Conservation (phyloP, 139 green algal genomes). For the Chlamydomonas sphaeroides region DNA sequence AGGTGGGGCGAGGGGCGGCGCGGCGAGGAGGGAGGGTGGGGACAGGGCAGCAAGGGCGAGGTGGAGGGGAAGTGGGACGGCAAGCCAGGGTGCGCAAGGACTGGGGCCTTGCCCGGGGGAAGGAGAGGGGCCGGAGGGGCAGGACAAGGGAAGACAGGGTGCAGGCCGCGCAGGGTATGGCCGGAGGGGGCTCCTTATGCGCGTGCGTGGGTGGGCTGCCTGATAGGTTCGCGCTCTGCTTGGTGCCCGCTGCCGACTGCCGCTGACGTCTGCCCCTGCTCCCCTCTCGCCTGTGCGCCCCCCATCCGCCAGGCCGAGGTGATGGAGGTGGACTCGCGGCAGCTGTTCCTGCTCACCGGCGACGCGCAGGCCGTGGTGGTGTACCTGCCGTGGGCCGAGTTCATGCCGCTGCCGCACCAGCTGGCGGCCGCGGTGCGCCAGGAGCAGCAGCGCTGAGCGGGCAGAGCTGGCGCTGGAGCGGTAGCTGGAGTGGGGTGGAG, state of each 20-base stretch:
- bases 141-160: no score
- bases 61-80: neutral
- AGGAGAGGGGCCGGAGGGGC: no score
- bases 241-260: no score
- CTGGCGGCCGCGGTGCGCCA: conserved; percentile 58
- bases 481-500: no score
- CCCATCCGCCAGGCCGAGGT: conserved; percentile 56
- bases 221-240: no score
- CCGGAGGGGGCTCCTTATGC: no score
- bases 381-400: conserved; percentile 51
- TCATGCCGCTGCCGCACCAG: conserved; percentile 64
- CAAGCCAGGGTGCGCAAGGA: no score
- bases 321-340: conserved; percentile 65
- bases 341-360: conserved; percentile 69
- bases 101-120: no score
- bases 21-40: neutral
- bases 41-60: neutral
- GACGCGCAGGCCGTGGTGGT: conserved; percentile 66
- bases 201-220: no score
- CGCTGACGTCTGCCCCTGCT: neutral
- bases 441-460: neutral
- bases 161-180: no score
- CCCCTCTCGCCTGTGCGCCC: neutral
- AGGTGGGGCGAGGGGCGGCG: conserved; percentile 10
- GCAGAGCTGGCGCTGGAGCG: no score